Evolutionary conservation across 1,139 yeast species (phyloP), one percentile per base, ranked within the genome.

Genomic region (Scheffersomyces parashehatae): DNA sequence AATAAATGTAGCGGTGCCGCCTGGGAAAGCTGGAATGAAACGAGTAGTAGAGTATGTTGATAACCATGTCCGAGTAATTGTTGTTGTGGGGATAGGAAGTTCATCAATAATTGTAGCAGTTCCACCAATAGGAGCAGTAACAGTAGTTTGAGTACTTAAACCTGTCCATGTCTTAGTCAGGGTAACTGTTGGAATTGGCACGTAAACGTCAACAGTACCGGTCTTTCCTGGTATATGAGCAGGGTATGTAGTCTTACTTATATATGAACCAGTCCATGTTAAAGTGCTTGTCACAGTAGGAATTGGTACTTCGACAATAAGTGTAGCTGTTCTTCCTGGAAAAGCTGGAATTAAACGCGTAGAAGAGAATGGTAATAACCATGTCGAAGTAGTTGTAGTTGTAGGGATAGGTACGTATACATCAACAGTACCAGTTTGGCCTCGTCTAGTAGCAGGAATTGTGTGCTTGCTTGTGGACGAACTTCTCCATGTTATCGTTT

Each of bases 281-380:
- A 47, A 29, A 2, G 64, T 57, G 8, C 44, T 24, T 0, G 64
- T 55, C 4, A 44, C 42, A 4, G 58, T 55, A n/a, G 60, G 58
- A n/a, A 48, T 43, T 8, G 64, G 62, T 10, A 48, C 51, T 5
- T 46, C 42, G 10, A 58, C 54, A 8, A 44, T 45, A 28, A 58
- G 56, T 2, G 64, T 55, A 11, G 40, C 50, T 1, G 58, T 52
- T 3, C 47, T 44, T 15, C 47, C 53, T n/a, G 40, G 39, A 4
- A 13, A 13, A 13, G 28, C 20, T 3, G 47, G 8, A 6, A 8
- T 20, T 5, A 6, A 6, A 24, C 44, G n/a, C 34, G 43, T 32
- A 24, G 36, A n/a, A 14, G 28, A 28, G 28, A 32, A 29, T 36
- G 46, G 36, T 0, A 47, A 44, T 5, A 46, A 39, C 51, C 55